A percentile compares a stretch with the other conserved stretches of the same genome.
Conservation (phyloP, 2,329 filamentous ascomycete species). For the Arthroderma sp. region DNA sequence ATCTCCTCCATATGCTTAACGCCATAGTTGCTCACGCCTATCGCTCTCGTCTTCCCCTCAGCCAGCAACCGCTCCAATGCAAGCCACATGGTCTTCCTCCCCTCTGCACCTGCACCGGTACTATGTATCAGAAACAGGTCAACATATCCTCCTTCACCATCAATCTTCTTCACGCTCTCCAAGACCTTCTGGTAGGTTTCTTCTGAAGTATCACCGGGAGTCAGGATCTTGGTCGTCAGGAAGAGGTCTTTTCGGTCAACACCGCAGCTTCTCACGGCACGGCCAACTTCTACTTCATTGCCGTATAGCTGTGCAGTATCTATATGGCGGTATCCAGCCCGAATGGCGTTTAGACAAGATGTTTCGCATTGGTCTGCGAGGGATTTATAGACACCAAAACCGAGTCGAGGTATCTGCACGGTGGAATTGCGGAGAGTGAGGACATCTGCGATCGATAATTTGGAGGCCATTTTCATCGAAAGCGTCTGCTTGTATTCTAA, state of each 20-base stretch:
- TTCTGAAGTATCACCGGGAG: constrained; percentile 42
- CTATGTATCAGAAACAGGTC: constrained; percentile 62
- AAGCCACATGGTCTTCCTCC: constrained; percentile 52
- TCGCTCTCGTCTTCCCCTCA: constrained; percentile 50
- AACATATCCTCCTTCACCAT: constrained; percentile 48
- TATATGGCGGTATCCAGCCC: constrained; percentile 34
- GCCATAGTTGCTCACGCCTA: constrained; percentile 64
- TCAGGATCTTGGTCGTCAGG: constrained; percentile 58
- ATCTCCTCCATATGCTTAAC: constrained; percentile 57
- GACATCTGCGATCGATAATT: constrained; percentile 37
- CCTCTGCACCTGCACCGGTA: constrained; percentile 43
- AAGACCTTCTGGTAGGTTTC: constrained; percentile 47
- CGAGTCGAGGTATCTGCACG: constrained; percentile 51
- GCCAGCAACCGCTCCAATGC: constrained; percentile 51
- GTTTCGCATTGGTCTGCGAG: constrained; percentile 42
- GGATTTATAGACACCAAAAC: constrained; percentile 60
- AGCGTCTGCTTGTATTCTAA: neutral
- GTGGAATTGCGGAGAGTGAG: constrained; percentile 41
- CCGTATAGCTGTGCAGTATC: constrained; percentile 55
- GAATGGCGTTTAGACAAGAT: constrained; percentile 48
- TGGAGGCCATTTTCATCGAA: constrained; percentile 22
- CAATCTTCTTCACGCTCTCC: constrained; percentile 53
- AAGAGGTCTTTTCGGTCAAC: constrained; percentile 40
- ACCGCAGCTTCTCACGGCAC: constrained; percentile 47
- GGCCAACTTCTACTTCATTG: constrained; percentile 56